phyloP scores from a whole-genome alignment of 1,139 yeast genomes.

The Magnusiomyces ingens region DNA sequence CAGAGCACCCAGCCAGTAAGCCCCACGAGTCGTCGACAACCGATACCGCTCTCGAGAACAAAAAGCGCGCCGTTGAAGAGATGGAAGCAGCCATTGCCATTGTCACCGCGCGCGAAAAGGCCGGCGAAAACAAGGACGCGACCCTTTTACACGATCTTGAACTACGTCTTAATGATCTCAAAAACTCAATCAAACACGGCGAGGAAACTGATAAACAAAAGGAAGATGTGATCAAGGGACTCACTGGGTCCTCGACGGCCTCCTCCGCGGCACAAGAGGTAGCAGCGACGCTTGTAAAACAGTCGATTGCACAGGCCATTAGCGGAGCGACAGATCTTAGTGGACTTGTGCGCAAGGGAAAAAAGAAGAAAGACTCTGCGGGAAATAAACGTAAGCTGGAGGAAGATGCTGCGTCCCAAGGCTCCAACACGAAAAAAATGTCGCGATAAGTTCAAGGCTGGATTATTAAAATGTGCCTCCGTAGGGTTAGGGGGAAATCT shows the following conservation, averaged over 20 bases:
- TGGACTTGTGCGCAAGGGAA: neutral
- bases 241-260: neutral
- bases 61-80: slow-evolving; percentile 48
- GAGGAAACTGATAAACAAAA: neutral
- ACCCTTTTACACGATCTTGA: neutral
- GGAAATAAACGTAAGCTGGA: neutral
- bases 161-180: neutral
- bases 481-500: too few relatives aligned
- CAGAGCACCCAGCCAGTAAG: slow-evolving; percentile 34
- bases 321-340: neutral
- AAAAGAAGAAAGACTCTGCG: slow-evolving; percentile 1
- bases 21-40: slow-evolving; percentile 9
- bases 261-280: neutral
- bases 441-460: too few relatives aligned
- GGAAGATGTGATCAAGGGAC: neutral
- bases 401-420: neutral
- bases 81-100: slow-evolving; percentile 57
- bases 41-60: slow-evolving; percentile 45
- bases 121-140: neutral
- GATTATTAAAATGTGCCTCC: too few relatives aligned
- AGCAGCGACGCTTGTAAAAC: neutral
- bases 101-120: slow-evolving; percentile 40
- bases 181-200: neutral
- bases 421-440: neutral
- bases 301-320: neutral